phyloP scores from a whole-genome alignment of 345 rosid species.

The Cardamine occulta region DNA sequence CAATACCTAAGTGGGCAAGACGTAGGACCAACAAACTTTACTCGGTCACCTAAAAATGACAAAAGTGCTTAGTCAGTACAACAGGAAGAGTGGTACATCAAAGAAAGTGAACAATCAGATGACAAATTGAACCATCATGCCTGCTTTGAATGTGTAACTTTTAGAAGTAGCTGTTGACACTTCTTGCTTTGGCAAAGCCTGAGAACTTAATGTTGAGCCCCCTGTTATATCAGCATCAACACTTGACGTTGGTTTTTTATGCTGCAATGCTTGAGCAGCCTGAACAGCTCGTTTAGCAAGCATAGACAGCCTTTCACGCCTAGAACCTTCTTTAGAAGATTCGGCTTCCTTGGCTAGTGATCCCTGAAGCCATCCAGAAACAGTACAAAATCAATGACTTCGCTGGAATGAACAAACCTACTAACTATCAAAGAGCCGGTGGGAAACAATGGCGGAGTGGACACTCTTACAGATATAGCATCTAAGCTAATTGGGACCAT shows the following conservation, averaged over 20 bases:
- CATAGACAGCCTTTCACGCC: constrained; percentile 67
- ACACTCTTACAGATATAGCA: neutral
- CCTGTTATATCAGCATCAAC: constrained; percentile 95
- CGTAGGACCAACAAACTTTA: constrained; percentile 63
- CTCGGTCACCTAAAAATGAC: constrained; percentile 84
- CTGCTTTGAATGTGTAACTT: constrained; percentile 76
- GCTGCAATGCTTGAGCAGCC: constrained; percentile 64
- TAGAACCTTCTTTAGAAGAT: constrained; percentile 66
- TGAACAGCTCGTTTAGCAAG: constrained; percentile 61
- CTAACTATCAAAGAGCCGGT: neutral
- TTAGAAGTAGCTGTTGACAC: constrained; percentile 94
- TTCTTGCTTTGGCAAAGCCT: constrained; percentile 83
- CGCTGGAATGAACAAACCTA: constrained; percentile 16
- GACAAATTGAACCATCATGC: constrained; percentile 43
- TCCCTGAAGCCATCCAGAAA: constrained; percentile 58
- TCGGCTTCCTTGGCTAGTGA: constrained; percentile 69
- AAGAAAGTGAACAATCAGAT: constrained; percentile 25
- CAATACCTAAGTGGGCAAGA: constrained; percentile 59
- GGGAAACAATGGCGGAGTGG: constrained; percentile 7
- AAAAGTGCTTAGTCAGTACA: constrained; percentile 31
- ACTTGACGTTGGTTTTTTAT: constrained; percentile 87
- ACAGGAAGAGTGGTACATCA: constrained; percentile 20
- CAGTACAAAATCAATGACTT: constrained; percentile 24
- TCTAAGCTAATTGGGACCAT: constrained; percentile 11
- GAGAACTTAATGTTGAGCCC: constrained; percentile 74